Evolutionary conservation across 2,329 filamentous ascomycete genomes (phyloP).

Genomic region (Remersonia thermophila): DNA sequence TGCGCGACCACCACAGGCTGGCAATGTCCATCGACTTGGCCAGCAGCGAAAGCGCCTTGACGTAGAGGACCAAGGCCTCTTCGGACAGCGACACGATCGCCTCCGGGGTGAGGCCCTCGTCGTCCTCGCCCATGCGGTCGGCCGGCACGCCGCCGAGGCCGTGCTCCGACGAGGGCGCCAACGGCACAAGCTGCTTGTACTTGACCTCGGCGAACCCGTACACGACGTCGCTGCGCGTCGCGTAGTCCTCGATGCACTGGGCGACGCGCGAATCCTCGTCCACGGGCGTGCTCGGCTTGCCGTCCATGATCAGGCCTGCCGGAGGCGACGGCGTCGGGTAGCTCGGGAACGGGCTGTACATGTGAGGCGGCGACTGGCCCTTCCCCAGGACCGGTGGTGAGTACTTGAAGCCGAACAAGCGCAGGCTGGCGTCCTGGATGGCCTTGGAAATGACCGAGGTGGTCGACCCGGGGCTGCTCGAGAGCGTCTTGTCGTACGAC

Average conservation of each 20-base stretch:
- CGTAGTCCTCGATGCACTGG: conserved; percentile 78
- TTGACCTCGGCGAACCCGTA: conserved; percentile 98
- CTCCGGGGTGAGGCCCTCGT: conserved; percentile 70
- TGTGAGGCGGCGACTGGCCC: conserved; percentile 58
- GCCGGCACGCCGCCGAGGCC: conserved; percentile 50
- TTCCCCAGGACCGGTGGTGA: conserved; percentile 49
- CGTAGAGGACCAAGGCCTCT: conserved; percentile 88
- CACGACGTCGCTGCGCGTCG: conserved; percentile 87
- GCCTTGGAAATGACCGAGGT: conserved; percentile 91
- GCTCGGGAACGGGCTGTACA: conserved; percentile 71
- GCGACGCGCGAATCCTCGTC: conserved; percentile 75
- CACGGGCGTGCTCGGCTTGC: conserved; percentile 44
- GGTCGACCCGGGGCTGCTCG: conserved; percentile 57
- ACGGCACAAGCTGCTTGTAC: conserved; percentile 88
- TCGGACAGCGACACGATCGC: conserved; percentile 80
- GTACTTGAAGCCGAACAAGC: conserved; percentile 60
- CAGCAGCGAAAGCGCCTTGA: conserved; percentile 81
- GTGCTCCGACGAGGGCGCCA: conserved; percentile 66
- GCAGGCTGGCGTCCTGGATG: conserved; percentile 77
- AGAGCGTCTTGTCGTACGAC: conserved; percentile 67
- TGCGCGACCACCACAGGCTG: conserved; percentile 79
- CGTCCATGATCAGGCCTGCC: conserved; percentile 54
- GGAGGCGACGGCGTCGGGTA: conserved; percentile 59
- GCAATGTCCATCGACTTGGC: conserved; percentile 95
- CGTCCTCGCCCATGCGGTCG: conserved; percentile 49